Base-by-base conservation (phyloP, 129 eudicot genomes). In the Solidago caesia region DNA sequence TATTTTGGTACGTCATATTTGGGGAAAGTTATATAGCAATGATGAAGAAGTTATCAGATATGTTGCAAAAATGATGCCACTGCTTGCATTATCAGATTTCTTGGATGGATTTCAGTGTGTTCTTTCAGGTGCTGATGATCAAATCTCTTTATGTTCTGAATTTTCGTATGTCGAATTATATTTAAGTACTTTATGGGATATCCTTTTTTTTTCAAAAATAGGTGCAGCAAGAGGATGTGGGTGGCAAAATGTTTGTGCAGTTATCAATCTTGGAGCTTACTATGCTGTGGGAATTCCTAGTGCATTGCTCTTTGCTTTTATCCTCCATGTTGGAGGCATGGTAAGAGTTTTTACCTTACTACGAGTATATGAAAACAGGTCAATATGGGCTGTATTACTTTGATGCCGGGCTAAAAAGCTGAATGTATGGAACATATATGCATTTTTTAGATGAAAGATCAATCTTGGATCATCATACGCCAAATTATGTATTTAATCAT, bases 141-240 rank as follows among this genome's bases (percentile, higher is more conserved):
- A 25, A 44, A 39, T 16, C 8, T 33, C 2, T 72, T 12, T 49
- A 27, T 25, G 64, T 51, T 64, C 8, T 7, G 55, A 16, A 13
- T 0, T 68, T 43, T 12, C 56, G 42, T 53, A 25, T 29, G 7
- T 48, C 10, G 4, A 4, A 4, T 16, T n/a, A 25, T 16, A 9
- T 55, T 57, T 72, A 46, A 33, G 7, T 48, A 11, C 8, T 5
- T 42, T 5, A 26, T 5, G 21, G 1, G 27, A 21, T 41, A 49
- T 52, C 0, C 0, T 61, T 64, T 39, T 41, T 51, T 53, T 47
- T 39, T 15, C 2, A 9, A 25, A 58, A 63, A 55, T 58, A 89
- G 96, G 96, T 61, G 87, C 96, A 39, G 92, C 96, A 47, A 87
- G 92, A 87, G 96, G 96, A 63, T 89, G 96, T 74, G 92, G 92